A percentile compares a stretch with the other conserved stretches of the same genome.
Conservation (phyloP, 2,329 filamentous ascomycete species). For the Trichoderma breve region DNA sequence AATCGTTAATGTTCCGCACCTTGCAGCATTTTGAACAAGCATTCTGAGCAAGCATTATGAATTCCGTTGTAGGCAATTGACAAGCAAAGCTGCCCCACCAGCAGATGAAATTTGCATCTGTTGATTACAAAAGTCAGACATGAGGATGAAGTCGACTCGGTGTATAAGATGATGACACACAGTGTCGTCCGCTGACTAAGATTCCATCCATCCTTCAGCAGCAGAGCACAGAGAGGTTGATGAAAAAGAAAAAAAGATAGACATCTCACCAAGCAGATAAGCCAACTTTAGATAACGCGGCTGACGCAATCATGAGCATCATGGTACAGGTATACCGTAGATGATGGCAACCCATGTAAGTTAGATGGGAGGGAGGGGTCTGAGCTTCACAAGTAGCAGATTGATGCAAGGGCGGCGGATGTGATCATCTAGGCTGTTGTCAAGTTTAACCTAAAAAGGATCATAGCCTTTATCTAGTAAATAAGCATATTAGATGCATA, state of each 20-base stretch:
- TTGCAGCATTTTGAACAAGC: not conserved
- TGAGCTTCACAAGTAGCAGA: not conserved
- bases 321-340: not conserved
- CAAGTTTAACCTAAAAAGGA: too few relatives aligned
- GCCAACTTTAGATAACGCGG: not conserved
- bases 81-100: not conserved
- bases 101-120: not conserved
- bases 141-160: not conserved
- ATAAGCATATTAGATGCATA: not conserved
- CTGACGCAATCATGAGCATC: not conserved
- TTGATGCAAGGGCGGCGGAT: too few relatives aligned
- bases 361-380: not conserved
- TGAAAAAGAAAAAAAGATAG: not conserved
- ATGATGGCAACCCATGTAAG: not conserved
- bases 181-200: not conserved
- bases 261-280: not conserved
- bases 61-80: not conserved
- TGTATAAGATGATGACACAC: not conserved
- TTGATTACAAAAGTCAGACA: not conserved
- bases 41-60: not conserved
- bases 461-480: too few relatives aligned
- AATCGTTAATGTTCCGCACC: not conserved
- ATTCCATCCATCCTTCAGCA: not conserved
- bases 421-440: too few relatives aligned
- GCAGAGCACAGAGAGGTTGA: not conserved